Percentiles rank a stretch among this genome's conserved stretches.
phyloP scores from a whole-genome alignment of 495 filamentous ascomycete species.

The Corynascus novoguineensis region DNA sequence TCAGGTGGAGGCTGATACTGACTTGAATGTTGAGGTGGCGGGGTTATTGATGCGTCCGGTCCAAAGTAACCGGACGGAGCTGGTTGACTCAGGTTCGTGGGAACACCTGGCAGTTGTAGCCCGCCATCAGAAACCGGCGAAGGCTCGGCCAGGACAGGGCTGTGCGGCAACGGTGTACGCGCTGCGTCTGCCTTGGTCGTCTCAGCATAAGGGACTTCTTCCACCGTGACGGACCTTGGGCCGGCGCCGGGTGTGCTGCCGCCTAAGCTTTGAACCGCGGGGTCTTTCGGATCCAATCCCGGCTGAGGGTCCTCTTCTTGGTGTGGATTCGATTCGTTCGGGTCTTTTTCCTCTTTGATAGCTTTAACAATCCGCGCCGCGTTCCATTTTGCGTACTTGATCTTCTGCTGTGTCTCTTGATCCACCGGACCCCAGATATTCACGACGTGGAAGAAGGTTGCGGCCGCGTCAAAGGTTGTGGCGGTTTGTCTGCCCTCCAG shows the following conservation, averaged over 20 bases:
- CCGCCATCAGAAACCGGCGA: constrained; percentile 38
- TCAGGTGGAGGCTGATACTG: constrained; percentile 19
- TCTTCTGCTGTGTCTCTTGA: constrained; percentile 72
- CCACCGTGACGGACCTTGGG: constrained; percentile 54
- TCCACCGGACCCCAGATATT: constrained; percentile 76
- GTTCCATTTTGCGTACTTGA: constrained; percentile 95
- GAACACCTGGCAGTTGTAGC: constrained; percentile 29
- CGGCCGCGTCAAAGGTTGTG: constrained; percentile 86
- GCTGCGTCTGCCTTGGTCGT: constrained; percentile 30
- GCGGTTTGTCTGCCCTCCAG: constrained; percentile 66
- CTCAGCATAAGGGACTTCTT: constrained; percentile 47
- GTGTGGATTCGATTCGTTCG: constrained; percentile 81
- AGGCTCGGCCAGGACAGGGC: constrained; percentile 33
- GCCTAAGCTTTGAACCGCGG: constrained; percentile 55
- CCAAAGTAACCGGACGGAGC: constrained; percentile 25
- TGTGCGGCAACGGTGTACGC: constrained; percentile 35
- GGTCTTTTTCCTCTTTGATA: constrained; percentile 84
- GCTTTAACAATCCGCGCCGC: constrained; percentile 86
- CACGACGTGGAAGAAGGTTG: constrained; percentile 82
- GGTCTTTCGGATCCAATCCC: constrained; percentile 51
- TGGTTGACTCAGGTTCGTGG: constrained; percentile 28
- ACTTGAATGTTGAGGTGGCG: constrained; percentile 17
- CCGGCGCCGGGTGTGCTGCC: constrained; percentile 22
- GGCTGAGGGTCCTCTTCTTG: constrained; percentile 45
- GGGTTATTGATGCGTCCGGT: constrained; percentile 21